Conservation (phyloP, 2,329 filamentous ascomycete species). For the Colletotrichum sp. region DNA sequence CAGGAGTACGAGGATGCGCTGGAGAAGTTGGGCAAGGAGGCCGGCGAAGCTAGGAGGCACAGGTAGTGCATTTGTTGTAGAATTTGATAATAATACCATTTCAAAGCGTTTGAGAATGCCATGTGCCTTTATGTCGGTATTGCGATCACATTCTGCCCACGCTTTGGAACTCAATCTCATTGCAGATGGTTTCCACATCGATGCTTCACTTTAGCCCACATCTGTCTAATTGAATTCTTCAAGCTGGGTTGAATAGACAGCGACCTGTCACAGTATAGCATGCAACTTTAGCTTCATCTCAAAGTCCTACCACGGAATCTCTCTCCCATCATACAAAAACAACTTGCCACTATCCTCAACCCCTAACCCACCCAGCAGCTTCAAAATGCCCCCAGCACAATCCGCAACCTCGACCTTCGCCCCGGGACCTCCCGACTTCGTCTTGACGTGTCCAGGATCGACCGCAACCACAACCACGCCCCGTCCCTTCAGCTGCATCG, state of each 20-base stretch:
- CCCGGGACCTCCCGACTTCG: conserved; percentile 31
- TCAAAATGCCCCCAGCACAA: conserved; percentile 18
- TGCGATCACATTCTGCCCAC: neutral
- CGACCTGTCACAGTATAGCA: neutral
- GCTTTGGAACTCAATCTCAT: neutral
- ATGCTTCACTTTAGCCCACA: neutral
- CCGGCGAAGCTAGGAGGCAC: conserved; percentile 35
- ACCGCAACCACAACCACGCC: conserved; percentile 31
- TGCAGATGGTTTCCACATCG: neutral
- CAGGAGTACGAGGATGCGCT: conserved; percentile 61
- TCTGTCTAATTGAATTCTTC: neutral
- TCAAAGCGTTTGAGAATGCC: neutral
- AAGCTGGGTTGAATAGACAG: neutral
- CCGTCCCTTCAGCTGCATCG: conserved; percentile 24
- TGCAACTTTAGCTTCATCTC: neutral
- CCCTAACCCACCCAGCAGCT: neutral
- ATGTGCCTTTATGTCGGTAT: neutral
- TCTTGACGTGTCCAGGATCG: conserved; percentile 39
- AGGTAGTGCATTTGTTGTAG: neutral
- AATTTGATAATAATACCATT: neutral
- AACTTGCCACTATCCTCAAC: neutral
- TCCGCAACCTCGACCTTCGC: conserved; percentile 29
- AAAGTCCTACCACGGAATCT: neutral
- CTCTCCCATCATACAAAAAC: neutral
- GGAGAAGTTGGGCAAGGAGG: conserved; percentile 65